These are phyloP conservation scores for Fusarium bactridioides DNA, from an alignment of 2,329 filamentous ascomycete genomes.

Conservation along the genomic window DNA sequence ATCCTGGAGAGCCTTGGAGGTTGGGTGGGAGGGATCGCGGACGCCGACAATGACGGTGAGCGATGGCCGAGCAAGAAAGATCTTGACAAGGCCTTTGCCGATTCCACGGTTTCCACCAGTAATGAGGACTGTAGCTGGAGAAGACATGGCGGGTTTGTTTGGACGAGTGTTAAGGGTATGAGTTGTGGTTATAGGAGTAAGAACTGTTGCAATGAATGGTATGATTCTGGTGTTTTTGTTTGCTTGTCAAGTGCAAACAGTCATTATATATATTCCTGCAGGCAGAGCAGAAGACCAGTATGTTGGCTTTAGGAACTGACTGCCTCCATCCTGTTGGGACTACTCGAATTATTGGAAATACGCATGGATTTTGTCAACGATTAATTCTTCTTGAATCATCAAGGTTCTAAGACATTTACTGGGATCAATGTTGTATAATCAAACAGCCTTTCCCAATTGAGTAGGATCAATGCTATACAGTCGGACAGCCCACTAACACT, in stretches of 20 bases:
- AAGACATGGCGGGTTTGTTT: background rate
- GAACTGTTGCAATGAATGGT: fast-evolving
- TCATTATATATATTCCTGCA: fast-evolving
- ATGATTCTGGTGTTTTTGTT: background rate
- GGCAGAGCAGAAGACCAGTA: fast-evolving
- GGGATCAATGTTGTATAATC: too few species aligned
- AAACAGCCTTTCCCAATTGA: too few species aligned
- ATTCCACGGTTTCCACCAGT: constrained; percentile 1
- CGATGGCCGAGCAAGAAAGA: background rate
- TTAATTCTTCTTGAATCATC: background rate
- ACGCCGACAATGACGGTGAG: background rate
- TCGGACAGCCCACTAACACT: background rate
- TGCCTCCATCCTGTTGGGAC: background rate
- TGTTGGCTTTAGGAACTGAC: fast-evolving
- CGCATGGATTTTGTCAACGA: background rate
- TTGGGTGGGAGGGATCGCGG: background rate
- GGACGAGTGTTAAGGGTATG: fast-evolving
- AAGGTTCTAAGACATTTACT: fast-evolving
- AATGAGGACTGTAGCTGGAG: background rate
- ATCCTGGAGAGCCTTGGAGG: background rate
- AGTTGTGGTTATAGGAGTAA: fast-evolving
- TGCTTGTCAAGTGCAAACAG: background rate
- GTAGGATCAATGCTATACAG: background rate
- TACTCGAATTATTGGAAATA: fast-evolving
- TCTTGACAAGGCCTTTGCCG: background rate